phyloP scores from a whole-genome alignment of 2,329 filamentous ascomycete genomes.

The Venturia effusa region DNA sequence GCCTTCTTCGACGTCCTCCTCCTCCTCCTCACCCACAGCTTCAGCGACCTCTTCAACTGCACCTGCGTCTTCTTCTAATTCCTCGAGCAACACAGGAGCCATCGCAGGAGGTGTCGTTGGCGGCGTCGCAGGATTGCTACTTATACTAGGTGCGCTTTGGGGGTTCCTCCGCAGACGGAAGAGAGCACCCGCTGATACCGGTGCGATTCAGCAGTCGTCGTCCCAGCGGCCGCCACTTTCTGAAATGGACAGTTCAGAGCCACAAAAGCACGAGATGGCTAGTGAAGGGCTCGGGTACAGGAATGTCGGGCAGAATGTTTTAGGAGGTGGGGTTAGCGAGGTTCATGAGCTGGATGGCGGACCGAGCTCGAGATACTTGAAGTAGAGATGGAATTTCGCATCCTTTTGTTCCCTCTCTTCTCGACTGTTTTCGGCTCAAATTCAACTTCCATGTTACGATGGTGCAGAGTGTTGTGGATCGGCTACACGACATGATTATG shows the following conservation, averaged over 20 bases:
- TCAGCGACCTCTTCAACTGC: not conserved
- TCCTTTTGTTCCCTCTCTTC: no score
- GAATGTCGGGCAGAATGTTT: not conserved
- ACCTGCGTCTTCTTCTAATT: not conserved
- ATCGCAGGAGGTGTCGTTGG: not conserved
- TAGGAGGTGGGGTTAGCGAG: not conserved
- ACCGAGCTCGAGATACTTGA: no score
- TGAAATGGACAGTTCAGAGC: not conserved
- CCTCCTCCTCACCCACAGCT: not conserved
- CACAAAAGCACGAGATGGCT: not conserved
- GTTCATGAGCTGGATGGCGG: not conserved
- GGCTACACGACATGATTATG: no score
- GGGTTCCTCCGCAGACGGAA: not conserved
- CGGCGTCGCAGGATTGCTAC: not conserved
- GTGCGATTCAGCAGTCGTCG: not conserved
- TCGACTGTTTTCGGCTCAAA: no score
- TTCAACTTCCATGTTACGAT: no score
- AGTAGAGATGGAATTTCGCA: no score
- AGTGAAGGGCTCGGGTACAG: not conserved
- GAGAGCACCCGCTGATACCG: not conserved
- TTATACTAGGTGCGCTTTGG: slow-evolving; percentile 2
- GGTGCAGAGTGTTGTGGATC: no score
- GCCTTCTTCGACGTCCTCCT: not conserved
- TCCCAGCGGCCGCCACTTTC: not conserved
- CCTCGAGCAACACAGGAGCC: not conserved